Percentiles rank a stretch among this genome's conserved stretches.
Conservation (phyloP, 2,329 filamentous ascomycete genomes). For the Neurospora crassa region DNA sequence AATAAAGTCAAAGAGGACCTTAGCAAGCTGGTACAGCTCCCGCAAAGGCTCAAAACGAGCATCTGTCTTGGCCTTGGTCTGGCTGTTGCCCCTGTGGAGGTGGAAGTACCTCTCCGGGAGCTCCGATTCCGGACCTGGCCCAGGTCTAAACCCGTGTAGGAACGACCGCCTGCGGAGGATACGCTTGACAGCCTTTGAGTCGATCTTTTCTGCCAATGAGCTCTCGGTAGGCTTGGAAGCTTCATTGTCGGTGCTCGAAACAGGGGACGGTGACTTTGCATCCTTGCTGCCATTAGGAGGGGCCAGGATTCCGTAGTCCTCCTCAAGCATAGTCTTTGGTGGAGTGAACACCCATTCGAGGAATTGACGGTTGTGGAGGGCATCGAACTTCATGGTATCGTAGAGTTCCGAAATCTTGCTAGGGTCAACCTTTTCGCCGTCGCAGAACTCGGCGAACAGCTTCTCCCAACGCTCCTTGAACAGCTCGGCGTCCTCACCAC, state of each 20-base stretch:
- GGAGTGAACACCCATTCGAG: conserved; percentile 97
- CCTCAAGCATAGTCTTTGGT: conserved; percentile 65
- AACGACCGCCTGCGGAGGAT: conserved; percentile 54
- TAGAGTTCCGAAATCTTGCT: conserved; percentile 98
- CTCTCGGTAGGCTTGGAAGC: conserved; percentile 18
- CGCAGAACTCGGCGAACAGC: conserved; percentile 90
- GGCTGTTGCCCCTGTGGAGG: conserved; percentile 68
- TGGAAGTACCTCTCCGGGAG: conserved; percentile 74
- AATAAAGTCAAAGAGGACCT: conserved; percentile 96
- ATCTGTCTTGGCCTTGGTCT: conserved; percentile 72
- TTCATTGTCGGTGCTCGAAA: conserved; percentile 5
- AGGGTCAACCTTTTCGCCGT: conserved; percentile 94
- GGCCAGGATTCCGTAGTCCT: conserved; percentile 44
- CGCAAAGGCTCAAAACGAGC: conserved; percentile 78
- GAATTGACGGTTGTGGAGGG: conserved; percentile 91
- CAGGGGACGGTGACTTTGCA: conserved; percentile 2
- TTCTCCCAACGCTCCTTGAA: conserved; percentile 99
- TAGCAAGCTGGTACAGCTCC: conserved; percentile 86
- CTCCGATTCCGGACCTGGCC: conserved; percentile 39
- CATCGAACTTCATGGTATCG: conserved; percentile 99
- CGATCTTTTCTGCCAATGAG: conserved; percentile 25
- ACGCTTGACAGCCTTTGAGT: conserved; percentile 32
- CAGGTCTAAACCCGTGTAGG: conserved; percentile 41
- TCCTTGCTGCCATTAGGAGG: conserved; percentile 18
- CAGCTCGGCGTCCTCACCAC: conserved; percentile 85